Base-by-base conservation (phyloP, 2,329 filamentous ascomycete species). In the Sphaerulina populicola region DNA sequence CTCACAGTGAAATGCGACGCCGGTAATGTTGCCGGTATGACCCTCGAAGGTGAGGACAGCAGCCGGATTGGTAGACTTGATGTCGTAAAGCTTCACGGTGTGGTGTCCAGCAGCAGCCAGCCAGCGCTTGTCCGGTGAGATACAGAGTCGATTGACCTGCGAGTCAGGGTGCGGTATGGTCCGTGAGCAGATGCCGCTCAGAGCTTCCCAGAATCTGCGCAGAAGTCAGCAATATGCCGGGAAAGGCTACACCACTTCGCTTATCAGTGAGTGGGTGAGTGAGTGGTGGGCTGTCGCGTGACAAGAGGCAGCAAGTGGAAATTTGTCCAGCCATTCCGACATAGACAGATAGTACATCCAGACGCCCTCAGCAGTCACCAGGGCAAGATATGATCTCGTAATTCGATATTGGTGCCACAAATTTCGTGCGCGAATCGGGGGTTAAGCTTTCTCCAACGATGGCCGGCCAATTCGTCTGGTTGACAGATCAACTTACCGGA, bases 131-230 rank as follows among this genome's bases (percentile, higher is more conserved):
- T 98, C 93, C 57, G 93, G 93, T 10, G 93, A 96, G 65, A 98
- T 98, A 71, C 91, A 97, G 44, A 98, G 83, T 39, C 93, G 87
- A 72, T 98, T 98, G 62, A 98, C 93, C 71, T 98, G 93, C 8
- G 91, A 97, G 71, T 98, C 93, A 2, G 93, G 88, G 66, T 98
- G 91, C 62, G 96, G 93, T 62, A 98, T 97, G 18, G 93, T 98
- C 59, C 93, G 87, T 38, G 89, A 96, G 74, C 93, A 98, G 64
- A 98, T 97, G 48, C 93, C 93, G 9, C 90, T 96, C 50, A 98
- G 80, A 1, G 93, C 93, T 72, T 98, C 93, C 93, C 93, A 98
- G 74, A 98, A 98, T 58, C 89, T 94, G 66, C 18, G 14, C 6
- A 47, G 35, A 3, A 27, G 14, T 30, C 12, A 38, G 18, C 38